Evolutionary conservation across 2,329 filamentous ascomycete genomes (phyloP).

Genomic region (Penicillium vulpinum): DNA sequence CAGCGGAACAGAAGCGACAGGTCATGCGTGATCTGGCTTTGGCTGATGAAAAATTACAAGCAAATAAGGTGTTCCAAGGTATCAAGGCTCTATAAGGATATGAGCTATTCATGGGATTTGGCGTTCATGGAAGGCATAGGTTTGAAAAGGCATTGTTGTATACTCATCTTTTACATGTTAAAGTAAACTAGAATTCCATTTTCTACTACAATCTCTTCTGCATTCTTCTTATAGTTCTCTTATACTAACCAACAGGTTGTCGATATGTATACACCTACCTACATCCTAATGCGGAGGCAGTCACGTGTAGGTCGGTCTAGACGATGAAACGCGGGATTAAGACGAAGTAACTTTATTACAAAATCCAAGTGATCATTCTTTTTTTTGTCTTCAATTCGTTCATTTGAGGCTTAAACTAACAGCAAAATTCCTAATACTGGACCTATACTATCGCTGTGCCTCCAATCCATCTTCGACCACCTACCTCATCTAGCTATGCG

Average conservation of each 20-base stretch:
- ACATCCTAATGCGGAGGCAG: background rate
- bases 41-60: constrained; percentile 64
- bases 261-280: background rate
- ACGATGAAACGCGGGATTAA: constrained; percentile 17
- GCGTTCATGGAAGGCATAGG: constrained; percentile 13
- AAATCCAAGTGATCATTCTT: background rate
- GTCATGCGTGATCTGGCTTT: constrained; percentile 78
- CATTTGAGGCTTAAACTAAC: background rate
- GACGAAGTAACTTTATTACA: constrained; percentile 4
- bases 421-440: background rate
- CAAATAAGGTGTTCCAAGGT: constrained; percentile 55
- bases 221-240: background rate
- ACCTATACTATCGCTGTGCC: background rate
- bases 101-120: constrained; percentile 10
- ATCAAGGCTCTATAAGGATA: constrained; percentile 46
- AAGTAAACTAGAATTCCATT: background rate
- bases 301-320: constrained; percentile 23
- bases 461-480: background rate
- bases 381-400: background rate
- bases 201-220: background rate
- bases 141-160: constrained; percentile 8
- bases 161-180: background rate
- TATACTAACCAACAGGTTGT: background rate
- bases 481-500: constrained; percentile 31
- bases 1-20: constrained; percentile 72